Percentiles rank a stretch among this genome's conserved stretches.
Conservation (phyloP, 306 rosid genomes). For the Neltuma alba region DNA sequence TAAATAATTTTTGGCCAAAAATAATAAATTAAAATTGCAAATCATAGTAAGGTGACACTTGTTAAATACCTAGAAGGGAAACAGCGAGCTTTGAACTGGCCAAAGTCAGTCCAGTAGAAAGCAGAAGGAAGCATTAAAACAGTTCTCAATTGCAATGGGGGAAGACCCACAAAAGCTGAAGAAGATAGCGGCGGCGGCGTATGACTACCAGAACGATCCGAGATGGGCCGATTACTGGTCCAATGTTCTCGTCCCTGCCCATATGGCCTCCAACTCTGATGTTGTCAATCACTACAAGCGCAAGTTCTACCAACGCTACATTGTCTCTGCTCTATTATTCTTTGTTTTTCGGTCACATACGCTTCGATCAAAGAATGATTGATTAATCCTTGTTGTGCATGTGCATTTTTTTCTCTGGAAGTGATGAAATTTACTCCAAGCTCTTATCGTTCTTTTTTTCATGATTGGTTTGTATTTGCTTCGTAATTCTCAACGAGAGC, state of each 20-base stretch:
- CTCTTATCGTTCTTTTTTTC: neutral
- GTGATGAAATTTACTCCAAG: neutral
- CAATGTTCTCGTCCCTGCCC: constrained; percentile 86
- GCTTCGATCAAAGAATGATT: neutral
- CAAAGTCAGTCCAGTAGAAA: neutral
- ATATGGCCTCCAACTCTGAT: constrained; percentile 65
- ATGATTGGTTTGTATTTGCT: neutral
- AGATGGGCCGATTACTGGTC: constrained; percentile 92
- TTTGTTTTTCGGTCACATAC: neutral
- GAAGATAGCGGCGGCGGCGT: constrained; percentile 79
- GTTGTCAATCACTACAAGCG: constrained; percentile 82
- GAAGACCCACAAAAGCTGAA: constrained; percentile 79
- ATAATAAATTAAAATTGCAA: no score
- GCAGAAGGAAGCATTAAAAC: neutral
- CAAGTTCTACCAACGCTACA: constrained; percentile 88
- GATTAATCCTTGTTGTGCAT: neutral
- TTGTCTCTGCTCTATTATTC: constrained; percentile 46
- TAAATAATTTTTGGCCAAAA: no score
- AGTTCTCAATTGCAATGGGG: constrained; percentile 46
- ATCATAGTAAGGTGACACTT: no score
- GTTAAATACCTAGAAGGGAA: no score
- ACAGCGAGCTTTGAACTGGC: neutral
- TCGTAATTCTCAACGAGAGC: neutral
- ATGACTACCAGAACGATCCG: constrained; percentile 84
- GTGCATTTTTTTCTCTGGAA: neutral